A percentile compares a stretch with the other conserved stretches of the same genome.
phyloP scores from a whole-genome alignment of 176 grass and related monocot species.

The Avena atlantica region DNA sequence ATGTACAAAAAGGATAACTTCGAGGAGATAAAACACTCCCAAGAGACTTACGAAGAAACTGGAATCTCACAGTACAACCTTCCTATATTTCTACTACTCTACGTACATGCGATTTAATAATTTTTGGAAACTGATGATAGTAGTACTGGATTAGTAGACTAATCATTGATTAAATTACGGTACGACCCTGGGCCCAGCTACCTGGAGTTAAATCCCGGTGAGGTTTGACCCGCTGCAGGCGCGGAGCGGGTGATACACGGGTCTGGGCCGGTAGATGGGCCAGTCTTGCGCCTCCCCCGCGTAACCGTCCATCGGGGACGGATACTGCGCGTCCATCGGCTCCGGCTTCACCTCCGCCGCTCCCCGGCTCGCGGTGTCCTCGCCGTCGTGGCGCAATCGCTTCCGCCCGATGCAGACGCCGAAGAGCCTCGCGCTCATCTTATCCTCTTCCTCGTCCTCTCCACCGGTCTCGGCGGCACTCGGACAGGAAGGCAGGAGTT shows the following conservation, averaged over 20 bases:
- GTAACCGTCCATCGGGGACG: background rate
- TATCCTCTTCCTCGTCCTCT: conserved; percentile 33
- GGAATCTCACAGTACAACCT: background rate
- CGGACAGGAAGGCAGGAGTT: conserved; percentile 58
- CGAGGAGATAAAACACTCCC: background rate
- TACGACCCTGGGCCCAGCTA: conserved; percentile 30
- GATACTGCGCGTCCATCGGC: conserved; percentile 37
- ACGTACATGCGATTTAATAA: background rate
- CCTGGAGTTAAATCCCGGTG: conserved; percentile 42
- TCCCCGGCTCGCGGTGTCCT: background rate
- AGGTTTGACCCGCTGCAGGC: conserved; percentile 48
- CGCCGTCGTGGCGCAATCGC: conserved; percentile 40
- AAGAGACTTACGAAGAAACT: background rate
- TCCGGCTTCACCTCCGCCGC: conserved; percentile 58
- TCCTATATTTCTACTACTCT: background rate
- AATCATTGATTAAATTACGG: background rate
- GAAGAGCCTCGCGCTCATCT: conserved; percentile 61
- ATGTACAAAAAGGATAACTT: background rate
- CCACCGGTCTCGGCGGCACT: background rate
- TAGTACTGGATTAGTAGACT: conserved; percentile 12
- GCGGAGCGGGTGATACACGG: conserved; percentile 53
- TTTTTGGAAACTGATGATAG: background rate
- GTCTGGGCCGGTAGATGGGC: conserved; percentile 68
- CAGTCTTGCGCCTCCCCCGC: conserved; percentile 34
- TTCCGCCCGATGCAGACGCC: conserved; percentile 79